Evolutionary conservation across 129 eudicot species (phyloP).

Genomic region (Chrysanthemum seticuspe): DNA sequence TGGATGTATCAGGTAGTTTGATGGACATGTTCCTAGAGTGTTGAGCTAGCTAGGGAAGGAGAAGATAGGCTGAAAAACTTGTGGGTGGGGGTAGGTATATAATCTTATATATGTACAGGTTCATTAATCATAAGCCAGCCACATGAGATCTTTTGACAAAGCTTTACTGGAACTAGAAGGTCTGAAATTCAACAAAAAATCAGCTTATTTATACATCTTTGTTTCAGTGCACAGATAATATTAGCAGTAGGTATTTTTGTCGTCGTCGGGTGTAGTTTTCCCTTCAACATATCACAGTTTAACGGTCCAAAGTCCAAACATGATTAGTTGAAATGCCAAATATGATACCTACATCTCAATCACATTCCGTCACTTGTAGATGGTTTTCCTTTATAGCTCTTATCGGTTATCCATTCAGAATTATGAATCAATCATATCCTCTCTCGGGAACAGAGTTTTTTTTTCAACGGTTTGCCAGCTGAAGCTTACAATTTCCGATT

Average conservation of each 20-base stretch:
- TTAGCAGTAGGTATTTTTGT: too few species aligned
- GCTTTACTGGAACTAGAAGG: neutral
- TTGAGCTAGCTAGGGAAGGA: constrained; percentile 3
- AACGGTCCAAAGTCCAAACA: neutral
- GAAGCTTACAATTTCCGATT: too few species aligned
- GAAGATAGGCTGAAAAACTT: neutral
- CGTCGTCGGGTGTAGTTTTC: neutral
- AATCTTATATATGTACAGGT: constrained; percentile 5
- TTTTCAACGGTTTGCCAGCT: too few species aligned
- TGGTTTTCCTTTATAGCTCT: neutral
- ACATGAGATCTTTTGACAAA: neutral
- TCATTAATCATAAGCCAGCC: neutral
- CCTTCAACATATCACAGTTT: neutral
- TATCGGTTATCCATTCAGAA: too few species aligned
- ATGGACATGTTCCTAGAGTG: constrained; percentile 9
- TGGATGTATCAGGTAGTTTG: constrained; percentile 23
- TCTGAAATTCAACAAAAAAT: neutral
- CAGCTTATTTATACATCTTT: neutral
- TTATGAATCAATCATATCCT: too few species aligned
- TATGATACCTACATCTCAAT: neutral
- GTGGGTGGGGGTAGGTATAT: neutral
- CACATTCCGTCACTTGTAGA: neutral
- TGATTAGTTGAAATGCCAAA: neutral
- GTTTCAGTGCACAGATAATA: neutral
- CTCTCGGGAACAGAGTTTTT: too few species aligned